phyloP scores from a whole-genome alignment of 2,329 filamentous ascomycete species.

The Tolypocladium nubicola region DNA sequence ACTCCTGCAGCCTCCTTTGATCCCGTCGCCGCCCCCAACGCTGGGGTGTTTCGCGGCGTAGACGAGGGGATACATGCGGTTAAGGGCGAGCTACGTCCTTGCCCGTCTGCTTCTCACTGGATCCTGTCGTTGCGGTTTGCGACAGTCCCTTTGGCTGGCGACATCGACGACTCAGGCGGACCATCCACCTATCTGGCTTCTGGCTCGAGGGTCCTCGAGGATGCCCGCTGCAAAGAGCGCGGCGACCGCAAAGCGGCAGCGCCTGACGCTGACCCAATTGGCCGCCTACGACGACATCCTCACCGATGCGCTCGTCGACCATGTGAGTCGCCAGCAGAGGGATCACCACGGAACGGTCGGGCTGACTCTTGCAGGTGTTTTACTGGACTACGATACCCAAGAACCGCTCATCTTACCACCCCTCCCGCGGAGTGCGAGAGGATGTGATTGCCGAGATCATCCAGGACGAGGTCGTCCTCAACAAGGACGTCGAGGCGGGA shows the following conservation, averaged over 20 bases:
- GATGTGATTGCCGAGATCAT: conserved; percentile 51
- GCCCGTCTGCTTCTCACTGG: not conserved
- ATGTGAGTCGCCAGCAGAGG: conserved; percentile 50
- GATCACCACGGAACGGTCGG: not conserved
- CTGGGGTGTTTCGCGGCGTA: not conserved
- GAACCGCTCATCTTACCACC: conserved; percentile 77
- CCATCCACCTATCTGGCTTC: too few species aligned
- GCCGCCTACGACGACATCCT: conserved; percentile 91
- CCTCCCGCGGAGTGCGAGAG: conserved; percentile 67
- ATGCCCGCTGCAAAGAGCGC: conserved; percentile 27
- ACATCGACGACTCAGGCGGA: not conserved
- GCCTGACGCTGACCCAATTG: conserved; percentile 76
- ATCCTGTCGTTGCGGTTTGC: not conserved
- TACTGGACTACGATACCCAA: conserved; percentile 97
- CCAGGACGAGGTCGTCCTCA: conserved; percentile 58
- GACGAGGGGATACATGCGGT: not conserved
- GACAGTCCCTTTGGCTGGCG: not conserved
- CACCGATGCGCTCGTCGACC: conserved; percentile 90
- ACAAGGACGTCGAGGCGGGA: conserved; percentile 59
- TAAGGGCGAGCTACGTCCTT: not conserved
- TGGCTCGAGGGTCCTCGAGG: not conserved
- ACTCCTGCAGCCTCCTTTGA: not conserved
- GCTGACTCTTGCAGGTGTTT: conserved; percentile 53
- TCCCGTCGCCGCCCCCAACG: not conserved
- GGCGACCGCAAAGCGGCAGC: conserved; percentile 47